These are phyloP conservation scores for Pseudogymnoascus sp. DNA, from an alignment of 2,329 filamentous ascomycete genomes.

Conservation along the genomic window DNA sequence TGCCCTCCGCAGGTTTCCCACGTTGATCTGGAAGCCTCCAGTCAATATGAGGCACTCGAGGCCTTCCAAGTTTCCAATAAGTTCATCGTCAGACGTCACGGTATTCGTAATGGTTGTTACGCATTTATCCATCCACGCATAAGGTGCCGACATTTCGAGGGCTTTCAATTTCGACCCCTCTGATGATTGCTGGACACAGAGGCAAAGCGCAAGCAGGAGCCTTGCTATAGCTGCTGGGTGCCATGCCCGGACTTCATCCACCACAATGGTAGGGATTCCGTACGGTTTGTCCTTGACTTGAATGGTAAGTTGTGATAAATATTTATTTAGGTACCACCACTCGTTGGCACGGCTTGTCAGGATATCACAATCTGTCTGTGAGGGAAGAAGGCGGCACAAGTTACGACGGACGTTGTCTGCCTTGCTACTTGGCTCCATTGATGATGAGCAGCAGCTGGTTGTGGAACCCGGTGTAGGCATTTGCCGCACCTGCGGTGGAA, in stretches of 20 bases:
- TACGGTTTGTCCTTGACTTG: constrained; percentile 1
- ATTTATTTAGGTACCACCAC: constrained; percentile 24
- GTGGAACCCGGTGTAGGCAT: constrained; percentile 19
- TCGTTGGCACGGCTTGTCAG: constrained; percentile 19
- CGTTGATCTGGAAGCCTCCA: constrained; percentile 38
- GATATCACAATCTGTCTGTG: constrained; percentile 22
- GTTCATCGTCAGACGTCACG: constrained; percentile 39
- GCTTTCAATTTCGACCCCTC: constrained; percentile 20
- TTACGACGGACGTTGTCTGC: constrained; percentile 23
- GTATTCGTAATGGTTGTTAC: constrained; percentile 16
- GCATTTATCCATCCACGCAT: constrained; percentile 24
- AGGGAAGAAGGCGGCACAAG: constrained; percentile 25
- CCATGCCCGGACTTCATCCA: constrained; percentile 20
- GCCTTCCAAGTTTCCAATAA: constrained; percentile 41
- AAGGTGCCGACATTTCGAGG: constrained; percentile 18
- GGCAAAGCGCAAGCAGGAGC: constrained; percentile 23
- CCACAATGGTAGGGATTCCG: constrained; percentile 18
- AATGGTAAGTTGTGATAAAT: constrained; percentile 15
- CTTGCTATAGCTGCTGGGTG: constrained; percentile 23
- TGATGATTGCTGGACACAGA: constrained; percentile 26
- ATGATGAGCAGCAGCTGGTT: constrained; percentile 14
- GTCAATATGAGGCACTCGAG: constrained; percentile 44
- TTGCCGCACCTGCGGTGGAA: constrained; percentile 13
- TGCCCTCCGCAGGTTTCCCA: constrained; percentile 40
- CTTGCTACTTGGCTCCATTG: constrained; percentile 19